phyloP scores from a whole-genome alignment of 495 filamentous ascomycete genomes.

The Aspergillus heteromorphus region DNA sequence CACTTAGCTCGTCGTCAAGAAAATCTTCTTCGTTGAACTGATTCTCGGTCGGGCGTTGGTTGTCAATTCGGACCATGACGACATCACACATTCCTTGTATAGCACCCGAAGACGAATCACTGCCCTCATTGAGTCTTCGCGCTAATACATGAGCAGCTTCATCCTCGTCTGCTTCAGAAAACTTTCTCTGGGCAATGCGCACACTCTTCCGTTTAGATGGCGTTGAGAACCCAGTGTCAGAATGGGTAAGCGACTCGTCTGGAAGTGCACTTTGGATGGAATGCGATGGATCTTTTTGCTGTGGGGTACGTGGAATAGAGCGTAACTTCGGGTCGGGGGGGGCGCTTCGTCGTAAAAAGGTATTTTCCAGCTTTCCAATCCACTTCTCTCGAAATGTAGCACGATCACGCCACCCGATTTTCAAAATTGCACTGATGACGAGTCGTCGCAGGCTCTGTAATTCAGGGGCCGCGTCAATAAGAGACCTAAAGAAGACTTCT shows the following conservation, averaged over 20 bases:
- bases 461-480: constrained; percentile 60
- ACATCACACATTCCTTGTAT: constrained; percentile 75
- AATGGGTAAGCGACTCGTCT: neutral
- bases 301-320: constrained; percentile 17
- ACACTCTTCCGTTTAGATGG: constrained; percentile 39
- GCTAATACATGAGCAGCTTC: neutral
- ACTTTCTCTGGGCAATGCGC: constrained; percentile 30
- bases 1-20: constrained; percentile 61
- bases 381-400: constrained; percentile 68
- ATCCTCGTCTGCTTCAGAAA: constrained; percentile 16
- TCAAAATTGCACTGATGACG: constrained; percentile 64
- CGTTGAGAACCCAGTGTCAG: constrained; percentile 11
- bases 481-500: constrained; percentile 67
- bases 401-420: constrained; percentile 73
- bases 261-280: neutral
- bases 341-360: constrained; percentile 55
- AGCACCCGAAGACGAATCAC: constrained; percentile 24
- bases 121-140: constrained; percentile 3
- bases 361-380: constrained; percentile 54
- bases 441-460: constrained; percentile 62
- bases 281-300: neutral
- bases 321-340: constrained; percentile 43
- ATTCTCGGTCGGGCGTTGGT: constrained; percentile 69
- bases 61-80: constrained; percentile 78
- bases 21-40: constrained; percentile 75